phyloP scores from a whole-genome alignment of 495 filamentous ascomycete species.

The Evernia prunastri region DNA sequence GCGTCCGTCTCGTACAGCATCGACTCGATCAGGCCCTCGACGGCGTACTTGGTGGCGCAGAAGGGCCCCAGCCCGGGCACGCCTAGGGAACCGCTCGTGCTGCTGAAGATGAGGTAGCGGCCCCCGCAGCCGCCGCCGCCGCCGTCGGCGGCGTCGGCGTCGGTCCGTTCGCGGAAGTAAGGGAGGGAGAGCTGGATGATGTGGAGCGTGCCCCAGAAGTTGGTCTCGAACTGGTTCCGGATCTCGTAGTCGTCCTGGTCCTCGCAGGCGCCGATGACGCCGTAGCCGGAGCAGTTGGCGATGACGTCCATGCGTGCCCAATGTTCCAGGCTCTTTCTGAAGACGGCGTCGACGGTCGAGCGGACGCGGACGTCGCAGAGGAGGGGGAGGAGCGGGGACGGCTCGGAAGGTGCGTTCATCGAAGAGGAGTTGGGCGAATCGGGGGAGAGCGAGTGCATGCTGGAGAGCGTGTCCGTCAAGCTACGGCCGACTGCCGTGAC shows the following conservation, averaged over 20 bases:
- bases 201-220: constrained; percentile 89
- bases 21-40: constrained; percentile 89
- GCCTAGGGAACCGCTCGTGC: constrained; percentile 78
- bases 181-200: constrained; percentile 87
- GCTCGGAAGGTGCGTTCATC: background rate
- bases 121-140: constrained; percentile 48
- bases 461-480: constrained; percentile 68
- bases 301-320: constrained; percentile 86
- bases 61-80: constrained; percentile 90
- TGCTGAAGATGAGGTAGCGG: constrained; percentile 88
- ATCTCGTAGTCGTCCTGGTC: constrained; percentile 95
- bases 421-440: constrained; percentile 4
- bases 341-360: constrained; percentile 64
- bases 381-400: constrained; percentile 54
- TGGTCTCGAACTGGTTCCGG: constrained; percentile 89
- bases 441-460: constrained; percentile 48
- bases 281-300: constrained; percentile 86
- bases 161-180: constrained; percentile 62
- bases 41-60: constrained; percentile 93
- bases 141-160: constrained; percentile 33
- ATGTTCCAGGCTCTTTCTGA: constrained; percentile 58
- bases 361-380: constrained; percentile 86
- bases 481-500: constrained; percentile 82
- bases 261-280: constrained; percentile 91
- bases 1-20: constrained; percentile 92